Evolutionary conservation across 495 filamentous ascomycete genomes (phyloP).

Genomic region (Neurospora cerealis): DNA sequence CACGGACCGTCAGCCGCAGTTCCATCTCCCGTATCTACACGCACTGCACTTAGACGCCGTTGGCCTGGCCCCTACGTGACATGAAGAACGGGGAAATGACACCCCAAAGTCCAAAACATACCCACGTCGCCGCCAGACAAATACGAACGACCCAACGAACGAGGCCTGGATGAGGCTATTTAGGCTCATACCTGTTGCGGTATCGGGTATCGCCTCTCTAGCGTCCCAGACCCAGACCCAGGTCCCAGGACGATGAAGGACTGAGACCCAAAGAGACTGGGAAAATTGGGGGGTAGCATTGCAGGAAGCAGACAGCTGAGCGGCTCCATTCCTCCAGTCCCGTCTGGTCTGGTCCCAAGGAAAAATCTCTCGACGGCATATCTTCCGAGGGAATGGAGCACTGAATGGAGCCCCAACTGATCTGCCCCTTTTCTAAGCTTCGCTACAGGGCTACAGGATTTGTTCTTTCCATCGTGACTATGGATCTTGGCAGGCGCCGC

Average conservation of each 20-base stretch:
- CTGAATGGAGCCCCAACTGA: too few species aligned
- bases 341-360: background rate
- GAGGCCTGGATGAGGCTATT: background rate
- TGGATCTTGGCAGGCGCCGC: background rate
- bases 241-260: background rate
- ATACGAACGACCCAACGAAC: background rate
- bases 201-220: background rate
- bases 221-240: background rate
- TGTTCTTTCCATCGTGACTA: background rate
- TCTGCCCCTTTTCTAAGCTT: background rate
- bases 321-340: background rate
- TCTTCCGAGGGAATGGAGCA: background rate
- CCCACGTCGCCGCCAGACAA: background rate
- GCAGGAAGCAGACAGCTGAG: background rate
- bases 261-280: background rate
- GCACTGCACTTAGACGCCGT: background rate
- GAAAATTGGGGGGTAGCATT: background rate
- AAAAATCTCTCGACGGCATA: background rate
- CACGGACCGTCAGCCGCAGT: background rate
- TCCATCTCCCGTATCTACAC: background rate
- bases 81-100: background rate
- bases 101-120: background rate
- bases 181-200: background rate
- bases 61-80: background rate
- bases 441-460: background rate